These are phyloP conservation scores for Endocalyx cinctus DNA, from an alignment of 2,329 filamentous ascomycete genomes.

Conservation along the genomic window DNA sequence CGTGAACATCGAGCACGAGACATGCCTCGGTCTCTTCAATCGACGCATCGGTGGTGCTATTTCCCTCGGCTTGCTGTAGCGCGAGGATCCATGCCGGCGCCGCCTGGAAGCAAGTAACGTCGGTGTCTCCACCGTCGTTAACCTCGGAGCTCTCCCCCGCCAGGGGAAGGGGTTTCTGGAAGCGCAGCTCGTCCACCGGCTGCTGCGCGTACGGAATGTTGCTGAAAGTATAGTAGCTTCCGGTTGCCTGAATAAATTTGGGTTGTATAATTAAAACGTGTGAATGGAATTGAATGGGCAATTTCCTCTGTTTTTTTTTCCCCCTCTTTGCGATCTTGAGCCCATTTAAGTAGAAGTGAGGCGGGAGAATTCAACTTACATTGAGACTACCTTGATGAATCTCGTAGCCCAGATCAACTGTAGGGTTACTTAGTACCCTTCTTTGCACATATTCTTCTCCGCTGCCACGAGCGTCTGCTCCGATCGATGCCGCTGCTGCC, in stretches of 20 bases:
- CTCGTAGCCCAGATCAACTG: conserved; percentile 24
- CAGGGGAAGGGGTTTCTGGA: conserved; percentile 25
- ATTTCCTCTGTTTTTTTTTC: not conserved
- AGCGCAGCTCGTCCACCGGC: conserved; percentile 30
- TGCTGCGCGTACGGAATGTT: conserved; percentile 34
- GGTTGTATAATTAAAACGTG: not conserved
- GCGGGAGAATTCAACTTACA: conserved; percentile 9
- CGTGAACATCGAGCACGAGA: conserved; percentile 17
- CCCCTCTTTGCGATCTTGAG: not conserved
- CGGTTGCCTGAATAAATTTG: conserved; percentile 16
- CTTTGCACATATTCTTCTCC: too few species aligned
- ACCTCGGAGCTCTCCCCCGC: conserved; percentile 19
- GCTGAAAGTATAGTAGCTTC: conserved; percentile 32
- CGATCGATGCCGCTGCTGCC: too few species aligned
- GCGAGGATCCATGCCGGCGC: conserved; percentile 23
- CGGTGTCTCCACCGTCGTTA: conserved; percentile 10
- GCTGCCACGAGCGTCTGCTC: too few species aligned
- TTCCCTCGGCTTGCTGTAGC: conserved; percentile 8
- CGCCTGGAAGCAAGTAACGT: conserved; percentile 25
- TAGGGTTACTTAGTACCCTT: too few species aligned
- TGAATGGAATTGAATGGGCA: not conserved
- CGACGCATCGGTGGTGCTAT: conserved; percentile 3
- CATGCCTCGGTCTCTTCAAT: conserved; percentile 19
- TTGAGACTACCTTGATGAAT: conserved; percentile 19
- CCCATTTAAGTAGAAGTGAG: not conserved